Percentiles rank a stretch among this genome's conserved stretches.
phyloP scores from a whole-genome alignment of 805 yeast genomes.

The Metschnikowia vanudenii region DNA sequence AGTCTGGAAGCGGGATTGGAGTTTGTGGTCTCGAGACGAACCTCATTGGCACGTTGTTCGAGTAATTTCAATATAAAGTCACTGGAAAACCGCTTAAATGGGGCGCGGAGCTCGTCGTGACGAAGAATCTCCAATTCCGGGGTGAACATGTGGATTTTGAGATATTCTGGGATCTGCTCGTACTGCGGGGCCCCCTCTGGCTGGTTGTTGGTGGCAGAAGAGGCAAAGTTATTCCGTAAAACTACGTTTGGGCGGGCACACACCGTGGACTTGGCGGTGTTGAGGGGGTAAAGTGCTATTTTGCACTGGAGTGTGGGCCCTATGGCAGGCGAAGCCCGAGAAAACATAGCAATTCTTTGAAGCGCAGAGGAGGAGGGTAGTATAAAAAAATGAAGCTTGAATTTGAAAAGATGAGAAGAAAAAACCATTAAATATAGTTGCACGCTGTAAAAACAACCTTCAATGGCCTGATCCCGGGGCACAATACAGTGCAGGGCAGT shows the following conservation, averaged over 20 bases:
- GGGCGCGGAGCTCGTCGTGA: slow-evolving; percentile 15
- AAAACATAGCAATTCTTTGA: too few relatives aligned
- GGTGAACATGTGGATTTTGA: slow-evolving; percentile 21
- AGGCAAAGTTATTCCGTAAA: neutral
- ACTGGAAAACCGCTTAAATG: slow-evolving; percentile 11
- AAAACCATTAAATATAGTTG: too few relatives aligned
- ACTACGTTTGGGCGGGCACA: neutral
- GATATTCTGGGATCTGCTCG: slow-evolving; percentile 23
- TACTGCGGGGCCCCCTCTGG: slow-evolving; percentile 4
- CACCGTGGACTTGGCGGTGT: neutral
- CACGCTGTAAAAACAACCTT: too few relatives aligned
- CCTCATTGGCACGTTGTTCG: slow-evolving; percentile 14
- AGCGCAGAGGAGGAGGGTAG: too few relatives aligned
- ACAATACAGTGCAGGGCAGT: too few relatives aligned
- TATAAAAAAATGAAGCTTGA: too few relatives aligned
- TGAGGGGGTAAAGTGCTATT: neutral
- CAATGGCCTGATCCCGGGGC: too few relatives aligned
- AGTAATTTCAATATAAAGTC: slow-evolving; percentile 10
- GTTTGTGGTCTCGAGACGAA: slow-evolving; percentile 7
- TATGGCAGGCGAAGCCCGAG: too few relatives aligned
- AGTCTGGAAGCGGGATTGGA: slow-evolving; percentile 13
- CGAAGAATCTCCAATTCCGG: slow-evolving; percentile 16
- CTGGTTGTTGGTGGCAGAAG: neutral
- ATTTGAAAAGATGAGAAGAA: too few relatives aligned
- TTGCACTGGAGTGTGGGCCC: too few relatives aligned